Conservation (phyloP, 2,329 filamentous ascomycete species). For the Fulvia fulva region DNA sequence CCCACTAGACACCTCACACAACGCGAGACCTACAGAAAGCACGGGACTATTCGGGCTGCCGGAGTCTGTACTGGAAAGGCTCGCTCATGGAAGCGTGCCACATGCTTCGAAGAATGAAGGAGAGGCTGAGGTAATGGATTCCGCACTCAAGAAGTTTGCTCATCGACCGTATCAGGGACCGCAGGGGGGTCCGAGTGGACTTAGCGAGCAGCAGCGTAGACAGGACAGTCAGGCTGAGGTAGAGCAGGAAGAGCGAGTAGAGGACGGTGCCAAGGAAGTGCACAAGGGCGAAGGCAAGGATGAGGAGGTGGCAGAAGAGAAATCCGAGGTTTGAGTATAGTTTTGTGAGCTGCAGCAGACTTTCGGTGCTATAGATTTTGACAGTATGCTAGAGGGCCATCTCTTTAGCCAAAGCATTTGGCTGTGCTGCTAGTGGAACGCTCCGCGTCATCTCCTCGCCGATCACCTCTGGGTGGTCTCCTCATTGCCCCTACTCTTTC, state of each 20-base stretch:
- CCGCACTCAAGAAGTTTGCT: neutral
- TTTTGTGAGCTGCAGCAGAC: no score
- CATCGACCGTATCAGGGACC: neutral
- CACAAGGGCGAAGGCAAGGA: neutral
- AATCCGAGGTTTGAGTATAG: no score
- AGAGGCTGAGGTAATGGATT: neutral
- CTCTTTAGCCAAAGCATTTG: no score
- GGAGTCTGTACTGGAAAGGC: neutral
- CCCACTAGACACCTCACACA: neutral
- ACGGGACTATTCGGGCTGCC: neutral
- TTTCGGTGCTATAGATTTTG: no score
- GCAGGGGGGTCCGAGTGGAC: neutral
- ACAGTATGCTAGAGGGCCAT: no score
- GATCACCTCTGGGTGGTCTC: no score
- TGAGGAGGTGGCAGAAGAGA: no score
- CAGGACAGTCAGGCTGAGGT: neutral
- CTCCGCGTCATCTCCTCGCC: no score
- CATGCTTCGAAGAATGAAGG: neutral
- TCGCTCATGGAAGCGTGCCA: neutral
- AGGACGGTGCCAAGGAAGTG: neutral
- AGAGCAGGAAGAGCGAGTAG: neutral
- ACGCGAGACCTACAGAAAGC: neutral
- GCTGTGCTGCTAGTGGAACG: no score
- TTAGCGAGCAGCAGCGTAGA: neutral
- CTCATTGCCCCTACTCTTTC: no score